Evolutionary conservation across 257 asterid species (phyloP).

Genomic region (Voacanga thouarsii): DNA sequence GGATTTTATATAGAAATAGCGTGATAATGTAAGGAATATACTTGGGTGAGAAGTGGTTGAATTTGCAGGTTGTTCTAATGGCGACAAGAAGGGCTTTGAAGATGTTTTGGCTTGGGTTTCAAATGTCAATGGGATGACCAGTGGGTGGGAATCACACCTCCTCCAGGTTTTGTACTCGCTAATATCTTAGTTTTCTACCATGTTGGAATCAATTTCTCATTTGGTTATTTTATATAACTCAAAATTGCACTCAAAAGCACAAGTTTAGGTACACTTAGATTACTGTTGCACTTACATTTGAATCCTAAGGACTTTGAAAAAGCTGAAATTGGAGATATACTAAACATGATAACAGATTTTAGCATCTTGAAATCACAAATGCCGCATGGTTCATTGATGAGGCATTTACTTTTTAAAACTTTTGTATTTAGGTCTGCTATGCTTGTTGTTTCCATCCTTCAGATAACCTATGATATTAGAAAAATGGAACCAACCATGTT

Average conservation of each 20-base stretch:
- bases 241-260: constrained; percentile 28
- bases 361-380: constrained; percentile 49
- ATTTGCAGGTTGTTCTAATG: constrained; percentile 36
- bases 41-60: not conserved
- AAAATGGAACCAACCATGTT: constrained; percentile 31
- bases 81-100: constrained; percentile 45
- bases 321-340: constrained; percentile 16
- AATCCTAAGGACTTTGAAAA: constrained; percentile 19
- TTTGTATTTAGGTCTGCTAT: constrained; percentile 50
- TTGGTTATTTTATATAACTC: constrained; percentile 12
- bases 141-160: constrained; percentile 99
- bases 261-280: not conserved
- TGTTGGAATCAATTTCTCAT: constrained; percentile 23
- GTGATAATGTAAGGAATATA: constrained; percentile 15
- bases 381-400: constrained; percentile 45
- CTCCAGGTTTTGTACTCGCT: constrained; percentile 96
- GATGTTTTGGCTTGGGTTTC: constrained; percentile 61
- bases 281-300: constrained; percentile 23
- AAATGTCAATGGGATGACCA: constrained; percentile 63
- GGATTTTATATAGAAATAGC: not conserved
- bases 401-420: constrained; percentile 52
- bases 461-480: constrained; percentile 44
- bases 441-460: constrained; percentile 42
- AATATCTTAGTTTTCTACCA: constrained; percentile 19
- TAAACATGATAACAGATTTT: constrained; percentile 36